Conservation (phyloP, 1,284 basidiomycete genomes). For the Heliocybe sulcata region DNA sequence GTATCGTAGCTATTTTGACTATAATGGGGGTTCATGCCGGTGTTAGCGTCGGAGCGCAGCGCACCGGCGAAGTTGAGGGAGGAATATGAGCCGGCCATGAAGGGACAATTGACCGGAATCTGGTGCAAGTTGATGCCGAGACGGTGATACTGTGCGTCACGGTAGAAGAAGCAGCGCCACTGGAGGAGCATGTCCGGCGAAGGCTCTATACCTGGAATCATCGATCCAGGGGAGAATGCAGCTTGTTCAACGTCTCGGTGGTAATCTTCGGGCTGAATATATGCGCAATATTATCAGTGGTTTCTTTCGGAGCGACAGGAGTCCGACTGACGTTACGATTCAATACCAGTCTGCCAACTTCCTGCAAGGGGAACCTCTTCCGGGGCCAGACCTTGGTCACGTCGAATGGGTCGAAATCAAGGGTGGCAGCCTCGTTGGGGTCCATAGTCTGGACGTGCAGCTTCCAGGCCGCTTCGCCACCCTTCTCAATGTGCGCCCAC, state of each 20-base stretch:
- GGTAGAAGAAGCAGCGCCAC: slow-evolving; percentile 27
- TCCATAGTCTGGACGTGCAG: slow-evolving; percentile 22
- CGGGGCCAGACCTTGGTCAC: slow-evolving; percentile 23
- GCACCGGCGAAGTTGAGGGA: not conserved
- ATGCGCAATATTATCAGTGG: not conserved
- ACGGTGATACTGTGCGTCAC: slow-evolving; percentile 6
- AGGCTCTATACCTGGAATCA: slow-evolving; percentile 16
- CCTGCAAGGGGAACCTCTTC: slow-evolving; percentile 23
- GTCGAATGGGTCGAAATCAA: slow-evolving; percentile 25
- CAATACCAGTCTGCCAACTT: slow-evolving; percentile 23
- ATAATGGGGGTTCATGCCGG: not conserved
- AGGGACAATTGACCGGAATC: not conserved
- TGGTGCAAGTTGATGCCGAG: slow-evolving; percentile 2
- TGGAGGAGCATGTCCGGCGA: slow-evolving; percentile 28
- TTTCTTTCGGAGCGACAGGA: not conserved
- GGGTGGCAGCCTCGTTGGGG: slow-evolving; percentile 18
- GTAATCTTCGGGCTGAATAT: slow-evolving; percentile 8
- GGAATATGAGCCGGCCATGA: not conserved
- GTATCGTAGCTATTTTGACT: not conserved
- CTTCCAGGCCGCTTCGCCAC: slow-evolving; percentile 22
- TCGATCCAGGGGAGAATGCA: slow-evolving; percentile 6
- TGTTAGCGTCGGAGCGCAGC: not conserved
- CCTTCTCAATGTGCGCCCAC: slow-evolving; percentile 25
- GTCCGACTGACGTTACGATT: slow-evolving; percentile 20
- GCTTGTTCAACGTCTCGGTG: slow-evolving; percentile 9